Percentiles rank a stretch among this genome's conserved stretches.
These are phyloP conservation scores for Silene latifolia DNA, from an alignment of 148 eudicot genomes.

Conservation along the genomic window DNA sequence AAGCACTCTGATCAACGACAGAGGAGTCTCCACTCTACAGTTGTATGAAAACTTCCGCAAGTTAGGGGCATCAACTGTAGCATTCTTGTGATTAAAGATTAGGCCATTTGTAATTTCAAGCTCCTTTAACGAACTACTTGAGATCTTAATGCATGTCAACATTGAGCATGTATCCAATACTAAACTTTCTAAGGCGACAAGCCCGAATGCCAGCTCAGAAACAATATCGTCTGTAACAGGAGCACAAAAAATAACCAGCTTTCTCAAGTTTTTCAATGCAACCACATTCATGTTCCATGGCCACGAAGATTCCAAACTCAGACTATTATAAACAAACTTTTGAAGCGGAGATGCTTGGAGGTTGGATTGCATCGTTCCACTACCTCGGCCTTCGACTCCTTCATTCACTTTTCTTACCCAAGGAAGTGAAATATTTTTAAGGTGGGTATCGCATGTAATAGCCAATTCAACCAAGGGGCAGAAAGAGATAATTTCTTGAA, in stretches of 20 bases:
- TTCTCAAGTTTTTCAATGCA: constrained; percentile 12
- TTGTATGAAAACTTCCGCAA: not conserved
- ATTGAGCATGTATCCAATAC: not conserved
- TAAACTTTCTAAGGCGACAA: not conserved
- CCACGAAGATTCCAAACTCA: not conserved
- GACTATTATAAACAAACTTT: not conserved
- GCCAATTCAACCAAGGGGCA: constrained; percentile 4
- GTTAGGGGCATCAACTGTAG: constrained; percentile 6
- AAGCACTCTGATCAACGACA: not conserved
- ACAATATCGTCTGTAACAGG: not conserved
- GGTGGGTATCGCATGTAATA: not conserved
- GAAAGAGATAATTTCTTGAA: not conserved
- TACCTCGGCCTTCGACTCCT: not conserved
- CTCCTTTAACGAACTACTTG: not conserved
- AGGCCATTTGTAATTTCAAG: not conserved
- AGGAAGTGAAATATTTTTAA: not conserved
- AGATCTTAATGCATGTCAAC: constrained; percentile 2
- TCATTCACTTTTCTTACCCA: not conserved
- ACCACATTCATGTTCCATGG: not conserved
- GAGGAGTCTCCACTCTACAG: not conserved
- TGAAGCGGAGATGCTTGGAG: not conserved
- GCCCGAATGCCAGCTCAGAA: not conserved
- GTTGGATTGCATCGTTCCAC: not conserved
- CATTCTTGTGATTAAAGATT: not conserved
- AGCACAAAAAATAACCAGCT: not conserved